These are phyloP conservation scores for Amanita thiersii DNA, from an alignment of 768 basidiomycete species.

Conservation along the genomic window DNA sequence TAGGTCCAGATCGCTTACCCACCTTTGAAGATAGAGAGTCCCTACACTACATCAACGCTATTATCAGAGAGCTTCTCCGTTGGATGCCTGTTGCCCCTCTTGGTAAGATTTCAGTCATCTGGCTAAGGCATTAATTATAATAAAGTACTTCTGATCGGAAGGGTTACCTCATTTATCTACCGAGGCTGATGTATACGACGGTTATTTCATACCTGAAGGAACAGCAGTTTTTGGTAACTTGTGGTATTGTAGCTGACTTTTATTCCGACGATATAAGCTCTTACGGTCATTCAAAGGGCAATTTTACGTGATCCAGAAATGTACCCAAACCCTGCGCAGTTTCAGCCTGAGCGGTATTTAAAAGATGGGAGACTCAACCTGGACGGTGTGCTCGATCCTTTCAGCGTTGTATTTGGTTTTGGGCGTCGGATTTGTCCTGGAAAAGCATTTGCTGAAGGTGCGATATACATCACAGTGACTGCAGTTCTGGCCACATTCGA, in stretches of 20 bases:
- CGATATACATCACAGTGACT: too few species aligned
- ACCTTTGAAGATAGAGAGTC: conserved; percentile 12
- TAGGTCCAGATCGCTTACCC: conserved; percentile 13
- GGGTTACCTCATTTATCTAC: conserved; percentile 12
- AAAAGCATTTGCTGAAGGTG: too few species aligned
- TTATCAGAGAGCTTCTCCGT: conserved; percentile 11
- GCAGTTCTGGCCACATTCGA: too few species aligned
- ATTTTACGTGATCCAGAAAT: conserved; percentile 21
- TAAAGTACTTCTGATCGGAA: conserved; percentile 8
- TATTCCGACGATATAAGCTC: background rate
- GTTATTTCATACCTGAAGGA: conserved; percentile 16
- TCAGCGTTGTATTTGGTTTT: conserved; percentile 24
- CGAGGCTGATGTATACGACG: conserved; percentile 16
- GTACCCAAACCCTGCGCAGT: conserved; percentile 20
- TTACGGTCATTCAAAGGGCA: conserved; percentile 13
- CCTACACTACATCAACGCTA: conserved; percentile 11
- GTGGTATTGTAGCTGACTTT: conserved; percentile 8
- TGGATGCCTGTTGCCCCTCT: conserved; percentile 13
- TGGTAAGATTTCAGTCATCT: conserved; percentile 6
- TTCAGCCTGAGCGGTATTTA: conserved; percentile 20
- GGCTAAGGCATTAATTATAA: background rate
- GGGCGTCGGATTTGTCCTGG: conserved; percentile 23
- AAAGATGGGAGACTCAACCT: conserved; percentile 9
- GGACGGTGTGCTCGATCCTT: conserved; percentile 12
- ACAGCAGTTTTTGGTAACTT: conserved; percentile 14